Base-by-base conservation (phyloP, 257 asterid genomes). In the Primulina huaijiensis region DNA sequence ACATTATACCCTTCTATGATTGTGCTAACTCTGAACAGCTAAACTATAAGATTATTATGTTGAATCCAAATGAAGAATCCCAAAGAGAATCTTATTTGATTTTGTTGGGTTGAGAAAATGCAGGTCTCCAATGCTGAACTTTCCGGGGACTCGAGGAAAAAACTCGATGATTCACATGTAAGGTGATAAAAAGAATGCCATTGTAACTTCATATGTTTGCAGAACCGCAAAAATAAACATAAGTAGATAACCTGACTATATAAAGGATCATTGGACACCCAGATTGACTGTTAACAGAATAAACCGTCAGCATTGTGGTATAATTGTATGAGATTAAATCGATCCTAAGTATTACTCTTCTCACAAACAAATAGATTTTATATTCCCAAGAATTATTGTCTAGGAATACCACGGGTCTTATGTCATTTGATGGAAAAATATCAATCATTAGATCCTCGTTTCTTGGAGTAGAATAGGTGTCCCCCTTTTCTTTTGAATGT, bases 341-440 rank as follows among this genome's bases (percentile, higher is more conserved):
- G 25, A 16, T 29, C 63, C 16, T 37, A 60, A 38, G 46, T 17
- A 52, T 64, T 30, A 61, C 65, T 65, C 62, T 50, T 27, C 40
- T 16, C 11, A 61, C 27, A 67, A 53, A 71, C 27, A 57, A 52
- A 52, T 50, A 50, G 7, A 4, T 50, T 50, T 50, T 16, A 11
- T 11, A 11, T 50, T 50, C 21, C 21, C 5, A 5, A 50, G 2
- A 50, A 16, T 16, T 50, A 16, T 30, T 61, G 50, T 40, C 56
- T 67, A 57, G 38, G 38, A 78, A 68, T 86, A 85, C 95, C 83
- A 11, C 59, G 69, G 71, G 29, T 69, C 30, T 66, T 71, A 68
- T 75, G 65, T 77, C 83, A 71, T 43, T 76, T 69, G 79, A 74
- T 21, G 77, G 68, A 50, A 66, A 35, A 62, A 29, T 68, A 74